phyloP scores from a whole-genome alignment of 73 alveolate genomes.

The Stentor coeruleus region DNA sequence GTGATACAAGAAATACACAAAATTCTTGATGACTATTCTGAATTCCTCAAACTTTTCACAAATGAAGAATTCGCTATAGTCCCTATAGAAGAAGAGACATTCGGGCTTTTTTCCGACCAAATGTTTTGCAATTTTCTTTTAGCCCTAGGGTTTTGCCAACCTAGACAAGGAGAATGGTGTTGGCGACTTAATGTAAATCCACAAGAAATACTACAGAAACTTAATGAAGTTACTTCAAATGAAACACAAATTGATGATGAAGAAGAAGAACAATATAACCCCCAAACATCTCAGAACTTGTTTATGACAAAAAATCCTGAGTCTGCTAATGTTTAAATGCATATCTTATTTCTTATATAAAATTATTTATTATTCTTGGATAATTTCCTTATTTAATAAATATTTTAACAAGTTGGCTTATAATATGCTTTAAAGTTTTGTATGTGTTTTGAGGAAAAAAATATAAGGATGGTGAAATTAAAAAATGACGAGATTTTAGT shows the following conservation, averaged over 20 bases:
- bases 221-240: neutral
- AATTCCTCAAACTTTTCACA: constrained; percentile 5
- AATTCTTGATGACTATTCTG: constrained; percentile 9
- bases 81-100: constrained; percentile 28
- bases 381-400: neutral
- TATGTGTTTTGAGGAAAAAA: neutral
- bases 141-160: constrained; percentile 23
- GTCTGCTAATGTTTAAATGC: no score
- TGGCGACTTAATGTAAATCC: neutral
- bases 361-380: neutral
- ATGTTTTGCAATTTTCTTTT: constrained; percentile 27
- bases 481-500: neutral
- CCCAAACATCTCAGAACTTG: no score
- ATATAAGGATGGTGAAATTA: neutral
- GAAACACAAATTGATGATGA: constrained; percentile 4
- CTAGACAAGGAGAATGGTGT: constrained; percentile 28
- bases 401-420: neutral
- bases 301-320: no score
- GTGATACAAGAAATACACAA: neutral
- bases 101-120: constrained; percentile 29
- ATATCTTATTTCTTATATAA: neutral
- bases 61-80: constrained; percentile 31
- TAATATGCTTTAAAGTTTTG: neutral
- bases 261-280: constrained; percentile 30
- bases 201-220: neutral